Evolutionary conservation across 148 eudicot species (phyloP), one percentile per base, ranked within the genome.

Genomic region (Oxyria digyna): DNA sequence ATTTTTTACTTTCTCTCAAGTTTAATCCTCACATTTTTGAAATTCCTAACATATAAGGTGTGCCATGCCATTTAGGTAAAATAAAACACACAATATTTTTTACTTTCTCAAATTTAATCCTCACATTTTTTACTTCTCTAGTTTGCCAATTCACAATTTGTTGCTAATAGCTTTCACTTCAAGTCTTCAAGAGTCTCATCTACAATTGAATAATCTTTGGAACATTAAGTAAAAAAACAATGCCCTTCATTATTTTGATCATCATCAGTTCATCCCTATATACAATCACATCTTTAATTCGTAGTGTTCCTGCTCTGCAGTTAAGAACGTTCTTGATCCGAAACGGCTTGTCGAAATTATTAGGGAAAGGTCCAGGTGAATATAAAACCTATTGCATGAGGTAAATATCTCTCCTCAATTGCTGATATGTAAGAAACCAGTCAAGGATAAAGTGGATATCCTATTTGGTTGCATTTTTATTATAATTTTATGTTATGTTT

Each of bases 31-130:
- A n/a, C n/a, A n/a, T n/a, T n/a, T n/a, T 18, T n/a, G 54, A 93
- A 93, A 75, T 93, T 93, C 74, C 91, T 93, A 49, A 79, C 98
- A 40, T 93, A 93, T 71, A 93, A 93, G 91, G 98, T 87, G 42
- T 50, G 72, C 3, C 63, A 13, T 26, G 33, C 33, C 33, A 55
- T 21, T 55, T 32, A 26, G 31, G 62, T 26, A 55, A 24, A 3
- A 1, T 24, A 26, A 24, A 9, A 55, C 3, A 0, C 12, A 50
- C 12, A 21, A 23, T n/a, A 46, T 46, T 15, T 7, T 46, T 15
- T 6, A 46, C 21, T 46, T 46, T 17, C 52, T 46, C 21, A 46
- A 46, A n/a, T 21, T 14, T 46, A 46, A 11, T n/a, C 52, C 37
- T 5, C 37, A 33, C n/a, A n/a, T n/a, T n/a, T n/a, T n/a, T n/a